phyloP scores from a whole-genome alignment of 108 stramenopile genomes.

The Phaeodactylum tricornutum region DNA sequence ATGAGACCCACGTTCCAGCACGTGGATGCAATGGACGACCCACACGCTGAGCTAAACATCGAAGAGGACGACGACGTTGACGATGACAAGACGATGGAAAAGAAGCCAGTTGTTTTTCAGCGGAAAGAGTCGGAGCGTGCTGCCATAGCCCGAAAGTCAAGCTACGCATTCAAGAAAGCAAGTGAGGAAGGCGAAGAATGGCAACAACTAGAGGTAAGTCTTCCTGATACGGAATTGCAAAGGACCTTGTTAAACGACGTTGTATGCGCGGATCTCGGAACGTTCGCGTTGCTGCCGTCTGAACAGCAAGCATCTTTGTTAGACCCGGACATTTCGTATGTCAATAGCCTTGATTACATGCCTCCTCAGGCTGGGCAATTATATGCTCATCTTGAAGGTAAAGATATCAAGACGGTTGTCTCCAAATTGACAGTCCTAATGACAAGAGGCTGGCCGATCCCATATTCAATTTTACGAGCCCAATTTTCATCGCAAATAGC shows the following conservation, averaged over 20 bases:
- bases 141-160: slow-evolving; percentile 49
- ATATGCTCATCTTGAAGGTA: too few species aligned
- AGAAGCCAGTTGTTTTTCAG: slow-evolving; percentile 60
- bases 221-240: not conserved
- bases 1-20: slow-evolving; percentile 65
- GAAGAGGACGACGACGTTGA: slow-evolving; percentile 23
- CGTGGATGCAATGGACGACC: slow-evolving; percentile 35
- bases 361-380: slow-evolving; percentile 14
- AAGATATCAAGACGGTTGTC: slow-evolving; percentile 21
- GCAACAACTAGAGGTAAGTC: slow-evolving; percentile 46
- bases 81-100: slow-evolving; percentile 9
- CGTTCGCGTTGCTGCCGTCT: not conserved
- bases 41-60: slow-evolving; percentile 29
- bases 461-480: slow-evolving; percentile 51
- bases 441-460: slow-evolving; percentile 55
- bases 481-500: slow-evolving; percentile 29
- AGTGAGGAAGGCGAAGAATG: slow-evolving; percentile 82
- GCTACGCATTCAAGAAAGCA: slow-evolving; percentile 72
- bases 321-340: slow-evolving; percentile 1
- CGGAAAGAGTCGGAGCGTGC: slow-evolving; percentile 81
- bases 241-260: not conserved
- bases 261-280: not conserved
- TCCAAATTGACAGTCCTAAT: slow-evolving; percentile 45
- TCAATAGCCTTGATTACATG: slow-evolving; percentile 1
- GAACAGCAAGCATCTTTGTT: not conserved